Evolutionary conservation across 768 basidiomycete species (phyloP).

Genomic region (Hypholoma fasciculare): DNA sequence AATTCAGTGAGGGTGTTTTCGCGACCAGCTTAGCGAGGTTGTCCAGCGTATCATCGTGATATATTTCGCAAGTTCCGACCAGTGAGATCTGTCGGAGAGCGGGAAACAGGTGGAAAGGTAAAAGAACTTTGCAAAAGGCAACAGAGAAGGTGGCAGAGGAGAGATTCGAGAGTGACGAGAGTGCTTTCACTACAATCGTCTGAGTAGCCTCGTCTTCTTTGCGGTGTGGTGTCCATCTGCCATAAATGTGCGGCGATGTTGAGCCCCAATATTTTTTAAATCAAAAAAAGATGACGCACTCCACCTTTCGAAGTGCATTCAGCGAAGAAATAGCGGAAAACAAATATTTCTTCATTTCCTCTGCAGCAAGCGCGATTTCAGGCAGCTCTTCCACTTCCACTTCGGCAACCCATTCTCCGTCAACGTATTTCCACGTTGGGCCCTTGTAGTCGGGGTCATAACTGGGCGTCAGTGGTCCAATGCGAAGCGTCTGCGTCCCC

Average conservation of each 20-base stretch:
- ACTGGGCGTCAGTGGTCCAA: slow-evolving; percentile 8
- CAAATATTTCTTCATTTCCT: slow-evolving; percentile 8
- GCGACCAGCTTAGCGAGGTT: slow-evolving; percentile 10
- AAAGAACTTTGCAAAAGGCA: slow-evolving; percentile 2
- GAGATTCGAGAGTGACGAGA: slow-evolving; percentile 5
- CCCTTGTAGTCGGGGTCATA: slow-evolving; percentile 10
- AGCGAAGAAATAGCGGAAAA: slow-evolving; percentile 10
- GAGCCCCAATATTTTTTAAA: not conserved
- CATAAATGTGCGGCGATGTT: not conserved
- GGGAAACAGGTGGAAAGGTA: not conserved
- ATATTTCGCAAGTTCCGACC: not conserved
- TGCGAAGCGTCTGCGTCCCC: slow-evolving; percentile 6
- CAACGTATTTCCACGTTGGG: slow-evolving; percentile 3
- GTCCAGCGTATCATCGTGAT: slow-evolving; percentile 6
- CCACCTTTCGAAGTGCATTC: slow-evolving; percentile 6
- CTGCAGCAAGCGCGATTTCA: not conserved
- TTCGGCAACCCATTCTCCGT: slow-evolving; percentile 9
- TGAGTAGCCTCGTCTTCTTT: slow-evolving; percentile 7
- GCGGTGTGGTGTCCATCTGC: slow-evolving; percentile 4
- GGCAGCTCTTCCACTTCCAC: slow-evolving; percentile 4
- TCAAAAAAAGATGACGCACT: slow-evolving; percentile 2
- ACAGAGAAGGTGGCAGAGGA: not conserved
- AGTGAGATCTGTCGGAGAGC: slow-evolving; percentile 5
- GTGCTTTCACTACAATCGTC: slow-evolving; percentile 4
- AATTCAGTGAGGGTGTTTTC: slow-evolving; percentile 5